Evolutionary conservation across 2,329 filamentous ascomycete genomes (phyloP).

Genomic region (Hypoxylon sp.): DNA sequence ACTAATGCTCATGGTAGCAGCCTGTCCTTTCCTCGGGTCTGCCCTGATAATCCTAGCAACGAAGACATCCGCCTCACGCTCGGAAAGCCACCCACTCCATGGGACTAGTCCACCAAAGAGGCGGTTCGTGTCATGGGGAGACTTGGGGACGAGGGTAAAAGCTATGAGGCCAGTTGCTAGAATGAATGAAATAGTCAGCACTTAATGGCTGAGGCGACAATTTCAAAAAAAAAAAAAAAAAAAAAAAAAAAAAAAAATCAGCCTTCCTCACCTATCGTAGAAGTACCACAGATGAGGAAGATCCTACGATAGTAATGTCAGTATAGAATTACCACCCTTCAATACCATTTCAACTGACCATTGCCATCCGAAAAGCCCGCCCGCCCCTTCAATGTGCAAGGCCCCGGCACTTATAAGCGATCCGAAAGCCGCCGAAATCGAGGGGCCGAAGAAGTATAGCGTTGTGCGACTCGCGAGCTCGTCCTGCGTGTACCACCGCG

Average conservation of each 20-base stretch:
- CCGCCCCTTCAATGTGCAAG: slow-evolving; percentile 33
- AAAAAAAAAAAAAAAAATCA: background rate
- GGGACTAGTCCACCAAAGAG: slow-evolving; percentile 42
- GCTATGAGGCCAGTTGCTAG: slow-evolving; percentile 42
- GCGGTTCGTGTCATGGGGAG: slow-evolving; percentile 41
- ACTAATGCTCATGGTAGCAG: slow-evolving; percentile 42
- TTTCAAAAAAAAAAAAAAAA: background rate
- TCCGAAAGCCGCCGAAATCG: slow-evolving; percentile 42
- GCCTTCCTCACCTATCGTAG: slow-evolving; percentile 39
- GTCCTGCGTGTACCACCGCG: slow-evolving; percentile 41
- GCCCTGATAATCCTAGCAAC: slow-evolving; percentile 42
- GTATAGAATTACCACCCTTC: background rate
- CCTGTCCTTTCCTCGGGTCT: slow-evolving; percentile 44
- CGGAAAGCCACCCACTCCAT: slow-evolving; percentile 42
- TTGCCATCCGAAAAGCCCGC: slow-evolving; percentile 36
- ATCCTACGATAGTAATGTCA: slow-evolving; percentile 33
- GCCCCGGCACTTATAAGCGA: slow-evolving; percentile 45
- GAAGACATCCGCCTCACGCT: slow-evolving; percentile 45
- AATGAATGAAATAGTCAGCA: background rate
- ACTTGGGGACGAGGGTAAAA: slow-evolving; percentile 43
- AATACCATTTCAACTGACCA: slow-evolving; percentile 24
- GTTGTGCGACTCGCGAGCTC: slow-evolving; percentile 46
- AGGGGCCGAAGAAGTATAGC: slow-evolving; percentile 42
- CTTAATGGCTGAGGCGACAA: background rate
- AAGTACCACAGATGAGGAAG: slow-evolving; percentile 45